Conservation (phyloP, 495 filamentous ascomycete genomes). For the Lasiosphaeria miniovina region DNA sequence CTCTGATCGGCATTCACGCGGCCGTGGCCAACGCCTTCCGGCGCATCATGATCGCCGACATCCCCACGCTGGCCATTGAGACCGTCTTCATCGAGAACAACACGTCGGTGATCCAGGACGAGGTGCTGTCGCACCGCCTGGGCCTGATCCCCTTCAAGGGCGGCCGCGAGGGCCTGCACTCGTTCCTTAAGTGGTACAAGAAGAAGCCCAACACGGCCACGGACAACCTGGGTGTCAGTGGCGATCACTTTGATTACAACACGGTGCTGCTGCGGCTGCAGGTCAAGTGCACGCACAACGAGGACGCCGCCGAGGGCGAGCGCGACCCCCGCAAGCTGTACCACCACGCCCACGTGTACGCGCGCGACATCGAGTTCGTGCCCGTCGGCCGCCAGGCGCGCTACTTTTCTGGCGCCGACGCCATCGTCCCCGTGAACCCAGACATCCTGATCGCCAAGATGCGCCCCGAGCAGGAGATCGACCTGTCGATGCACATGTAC, state of each 20-base stretch:
- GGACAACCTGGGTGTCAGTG: slow-evolving; percentile 28
- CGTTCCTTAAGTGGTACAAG: slow-evolving; percentile 71
- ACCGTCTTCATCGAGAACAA: slow-evolving; percentile 88
- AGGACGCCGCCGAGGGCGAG: slow-evolving; percentile 63
- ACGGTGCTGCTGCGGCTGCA: slow-evolving; percentile 70
- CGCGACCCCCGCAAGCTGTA: slow-evolving; percentile 80
- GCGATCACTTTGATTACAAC: slow-evolving; percentile 68
- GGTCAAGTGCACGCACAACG: slow-evolving; percentile 73
- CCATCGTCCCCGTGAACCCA: slow-evolving; percentile 74
- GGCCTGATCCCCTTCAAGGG: slow-evolving; percentile 88
- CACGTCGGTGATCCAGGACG: slow-evolving; percentile 95
- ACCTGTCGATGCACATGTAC: slow-evolving; percentile 79
- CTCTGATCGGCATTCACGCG: slow-evolving; percentile 86
- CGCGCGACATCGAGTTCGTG: slow-evolving; percentile 70
- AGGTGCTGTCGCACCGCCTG: slow-evolving; percentile 84
- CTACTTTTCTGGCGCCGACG: slow-evolving; percentile 62
- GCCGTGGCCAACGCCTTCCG: slow-evolving; percentile 97
- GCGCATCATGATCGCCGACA: slow-evolving; percentile 92
- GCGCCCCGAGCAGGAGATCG: slow-evolving; percentile 82
- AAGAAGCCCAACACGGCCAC: slow-evolving; percentile 32
- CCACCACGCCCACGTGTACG: slow-evolving; percentile 83
- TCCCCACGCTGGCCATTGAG: slow-evolving; percentile 92
- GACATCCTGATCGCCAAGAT: slow-evolving; percentile 94
- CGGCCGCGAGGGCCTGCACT: slow-evolving; percentile 66
- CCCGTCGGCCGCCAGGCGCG: slow-evolving; percentile 70